These are phyloP conservation scores for Cyclocybe aegerita DNA, from an alignment of 768 basidiomycete genomes.

Conservation along the genomic window DNA sequence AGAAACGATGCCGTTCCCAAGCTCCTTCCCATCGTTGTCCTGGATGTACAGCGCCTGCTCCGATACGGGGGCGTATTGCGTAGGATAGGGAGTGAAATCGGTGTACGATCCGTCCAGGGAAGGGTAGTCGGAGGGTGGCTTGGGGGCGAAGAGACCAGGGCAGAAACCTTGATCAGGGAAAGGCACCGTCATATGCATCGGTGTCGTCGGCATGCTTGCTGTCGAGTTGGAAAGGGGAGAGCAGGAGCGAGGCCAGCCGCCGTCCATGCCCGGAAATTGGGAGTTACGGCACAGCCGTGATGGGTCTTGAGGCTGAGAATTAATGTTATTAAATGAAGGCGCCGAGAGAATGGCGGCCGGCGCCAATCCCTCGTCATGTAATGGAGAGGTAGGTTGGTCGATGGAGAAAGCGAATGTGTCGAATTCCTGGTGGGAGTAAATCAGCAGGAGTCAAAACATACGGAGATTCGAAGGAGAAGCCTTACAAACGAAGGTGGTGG, in stretches of 20 bases:
- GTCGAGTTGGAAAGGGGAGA: constrained; percentile 39
- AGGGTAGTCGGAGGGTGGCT: constrained; percentile 23
- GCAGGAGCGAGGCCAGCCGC: constrained; percentile 40
- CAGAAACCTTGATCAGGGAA: constrained; percentile 22
- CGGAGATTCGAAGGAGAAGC: constrained; percentile 7
- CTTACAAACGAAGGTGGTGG: constrained; percentile 47
- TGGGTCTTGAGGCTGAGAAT: not conserved
- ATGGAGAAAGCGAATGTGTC: constrained; percentile 39
- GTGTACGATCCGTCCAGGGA: constrained; percentile 23
- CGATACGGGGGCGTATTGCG: constrained; percentile 15
- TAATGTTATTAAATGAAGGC: constrained; percentile 5
- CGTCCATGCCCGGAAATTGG: constrained; percentile 30
- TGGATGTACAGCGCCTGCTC: not conserved
- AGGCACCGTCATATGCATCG: constrained; percentile 29
- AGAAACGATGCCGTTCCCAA: constrained; percentile 4
- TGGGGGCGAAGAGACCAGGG: constrained; percentile 19
- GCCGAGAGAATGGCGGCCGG: constrained; percentile 21
- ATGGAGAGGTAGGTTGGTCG: constrained; percentile 19
- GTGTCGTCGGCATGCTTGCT: constrained; percentile 41
- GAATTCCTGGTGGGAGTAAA: constrained; percentile 29
- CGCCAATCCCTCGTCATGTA: constrained; percentile 15
- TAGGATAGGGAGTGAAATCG: constrained; percentile 18
- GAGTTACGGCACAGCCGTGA: constrained; percentile 33
- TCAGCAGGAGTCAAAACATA: not conserved
- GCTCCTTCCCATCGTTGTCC: too few species aligned